phyloP scores from a whole-genome alignment of 2,329 filamentous ascomycete genomes.

The Sarocladium brachiariae region DNA sequence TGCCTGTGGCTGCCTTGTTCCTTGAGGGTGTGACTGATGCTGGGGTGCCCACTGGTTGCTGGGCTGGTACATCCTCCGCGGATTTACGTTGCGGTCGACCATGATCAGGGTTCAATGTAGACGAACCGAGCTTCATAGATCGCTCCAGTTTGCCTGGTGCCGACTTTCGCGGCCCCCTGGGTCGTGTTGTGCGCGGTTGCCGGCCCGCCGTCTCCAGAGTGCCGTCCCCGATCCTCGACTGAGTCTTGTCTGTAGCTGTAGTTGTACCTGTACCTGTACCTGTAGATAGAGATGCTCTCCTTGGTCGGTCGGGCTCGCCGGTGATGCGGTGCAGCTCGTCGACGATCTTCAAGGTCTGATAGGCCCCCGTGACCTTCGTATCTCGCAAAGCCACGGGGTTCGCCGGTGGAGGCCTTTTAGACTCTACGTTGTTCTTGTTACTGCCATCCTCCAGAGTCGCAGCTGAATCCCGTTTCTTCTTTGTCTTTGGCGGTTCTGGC shows the following conservation, averaged over 20 bases:
- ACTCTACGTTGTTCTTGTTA: constrained; percentile 4
- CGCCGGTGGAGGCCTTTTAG: constrained; percentile 20
- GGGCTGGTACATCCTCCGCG: not conserved
- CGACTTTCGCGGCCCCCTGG: constrained; percentile 31
- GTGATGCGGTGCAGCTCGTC: constrained; percentile 31
- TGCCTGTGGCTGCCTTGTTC: not conserved
- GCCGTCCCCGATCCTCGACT: no score
- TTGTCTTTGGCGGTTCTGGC: constrained; percentile 12
- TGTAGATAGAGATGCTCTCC: not conserved
- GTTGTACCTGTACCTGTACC: not conserved
- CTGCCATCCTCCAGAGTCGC: constrained; percentile 16
- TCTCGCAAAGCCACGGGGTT: constrained; percentile 39
- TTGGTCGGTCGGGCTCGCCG: constrained; percentile 12
- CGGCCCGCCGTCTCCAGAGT: not conserved
- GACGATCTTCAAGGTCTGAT: constrained; percentile 36
- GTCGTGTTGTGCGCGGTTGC: constrained; percentile 15
- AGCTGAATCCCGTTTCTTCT: constrained; percentile 10
- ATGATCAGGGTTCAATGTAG: constrained; percentile 31
- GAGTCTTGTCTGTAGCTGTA: no score
- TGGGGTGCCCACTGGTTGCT: not conserved
- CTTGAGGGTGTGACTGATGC: not conserved
- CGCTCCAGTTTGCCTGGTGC: constrained; percentile 29
- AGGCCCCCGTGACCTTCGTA: constrained; percentile 38
- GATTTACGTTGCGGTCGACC: constrained; percentile 14
- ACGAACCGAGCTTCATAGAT: constrained; percentile 19